phyloP scores from a whole-genome alignment of 768 basidiomycete species.

The Termitomyces sp. region DNA sequence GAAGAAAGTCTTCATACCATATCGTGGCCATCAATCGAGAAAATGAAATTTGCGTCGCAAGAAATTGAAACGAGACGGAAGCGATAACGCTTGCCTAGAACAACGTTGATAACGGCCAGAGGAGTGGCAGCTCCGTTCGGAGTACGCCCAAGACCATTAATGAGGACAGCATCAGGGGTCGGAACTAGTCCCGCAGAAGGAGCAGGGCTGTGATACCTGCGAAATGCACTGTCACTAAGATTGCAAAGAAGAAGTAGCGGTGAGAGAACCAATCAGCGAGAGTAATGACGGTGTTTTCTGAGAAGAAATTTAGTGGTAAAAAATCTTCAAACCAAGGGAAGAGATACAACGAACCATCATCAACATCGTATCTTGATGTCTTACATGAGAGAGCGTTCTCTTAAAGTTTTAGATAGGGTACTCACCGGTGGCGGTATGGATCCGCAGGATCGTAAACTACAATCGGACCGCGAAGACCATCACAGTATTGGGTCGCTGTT shows the following conservation, averaged over 20 bases:
- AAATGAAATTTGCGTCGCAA: conserved; percentile 29
- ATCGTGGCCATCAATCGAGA: conserved; percentile 38
- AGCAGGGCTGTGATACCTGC: neutral
- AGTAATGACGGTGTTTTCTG: neutral
- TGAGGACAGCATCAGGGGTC: neutral
- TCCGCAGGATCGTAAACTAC: conserved; percentile 1
- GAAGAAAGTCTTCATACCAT: conserved; percentile 17
- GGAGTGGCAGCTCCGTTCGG: conserved; percentile 10
- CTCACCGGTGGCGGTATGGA: neutral
- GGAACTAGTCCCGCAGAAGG: neutral
- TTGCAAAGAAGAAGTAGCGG: too few relatives aligned
- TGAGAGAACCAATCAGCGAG: neutral
- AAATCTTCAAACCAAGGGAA: neutral
- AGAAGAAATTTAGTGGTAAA: neutral
- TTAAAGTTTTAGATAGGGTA: neutral
- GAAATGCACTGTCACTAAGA: neutral
- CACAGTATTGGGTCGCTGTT: conserved; percentile 3
- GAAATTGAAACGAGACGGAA: too few relatives aligned
- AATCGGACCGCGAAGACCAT: conserved; percentile 2
- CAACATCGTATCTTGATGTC: neutral
- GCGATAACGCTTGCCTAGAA: conserved; percentile 25
- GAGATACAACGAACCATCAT: neutral
- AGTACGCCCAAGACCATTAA: too few relatives aligned
- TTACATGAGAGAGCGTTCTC: neutral
- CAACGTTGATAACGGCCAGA: conserved; percentile 29